Evolutionary conservation across 2,329 filamentous ascomycete species (phyloP).

Genomic region (Colletotrichum incanum): DNA sequence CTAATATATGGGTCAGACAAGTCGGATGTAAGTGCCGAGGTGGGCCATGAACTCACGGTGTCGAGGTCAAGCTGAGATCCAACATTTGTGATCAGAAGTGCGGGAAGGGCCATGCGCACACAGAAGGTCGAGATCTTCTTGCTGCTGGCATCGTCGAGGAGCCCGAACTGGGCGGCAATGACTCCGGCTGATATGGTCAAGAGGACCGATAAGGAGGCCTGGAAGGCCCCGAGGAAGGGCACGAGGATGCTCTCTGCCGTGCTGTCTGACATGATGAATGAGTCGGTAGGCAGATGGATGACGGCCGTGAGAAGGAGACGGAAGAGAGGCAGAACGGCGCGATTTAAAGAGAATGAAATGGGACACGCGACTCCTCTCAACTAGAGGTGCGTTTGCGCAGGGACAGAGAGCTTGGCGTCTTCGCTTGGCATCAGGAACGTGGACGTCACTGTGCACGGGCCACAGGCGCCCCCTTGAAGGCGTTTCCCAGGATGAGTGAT

Average conservation of each 20-base stretch:
- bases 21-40: conserved; percentile 3
- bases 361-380: conserved; percentile 24
- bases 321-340: background rate
- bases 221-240: conserved; percentile 62
- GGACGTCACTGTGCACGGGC: conserved; percentile 42
- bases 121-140: conserved; percentile 63
- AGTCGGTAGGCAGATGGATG: background rate
- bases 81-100: conserved; percentile 62
- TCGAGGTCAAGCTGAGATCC: conserved; percentile 58
- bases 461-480: conserved; percentile 17
- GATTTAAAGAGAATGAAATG: conserved; percentile 9
- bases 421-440: conserved; percentile 33
- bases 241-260: conserved; percentile 47
- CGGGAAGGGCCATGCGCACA: conserved; percentile 63
- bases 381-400: conserved; percentile 15
- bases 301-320: no score
- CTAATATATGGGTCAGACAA: conserved; percentile 28
- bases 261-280: conserved; percentile 35
- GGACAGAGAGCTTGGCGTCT: conserved; percentile 29
- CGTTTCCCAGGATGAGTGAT: conserved; percentile 7
- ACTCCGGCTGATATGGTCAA: conserved; percentile 63
- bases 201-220: conserved; percentile 63
- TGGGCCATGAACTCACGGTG: conserved; percentile 45
- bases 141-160: conserved; percentile 55
- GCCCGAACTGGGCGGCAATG: conserved; percentile 55